These are phyloP conservation scores for Iberis pinnata DNA, from an alignment of 345 rosid species.

Conservation along the genomic window DNA sequence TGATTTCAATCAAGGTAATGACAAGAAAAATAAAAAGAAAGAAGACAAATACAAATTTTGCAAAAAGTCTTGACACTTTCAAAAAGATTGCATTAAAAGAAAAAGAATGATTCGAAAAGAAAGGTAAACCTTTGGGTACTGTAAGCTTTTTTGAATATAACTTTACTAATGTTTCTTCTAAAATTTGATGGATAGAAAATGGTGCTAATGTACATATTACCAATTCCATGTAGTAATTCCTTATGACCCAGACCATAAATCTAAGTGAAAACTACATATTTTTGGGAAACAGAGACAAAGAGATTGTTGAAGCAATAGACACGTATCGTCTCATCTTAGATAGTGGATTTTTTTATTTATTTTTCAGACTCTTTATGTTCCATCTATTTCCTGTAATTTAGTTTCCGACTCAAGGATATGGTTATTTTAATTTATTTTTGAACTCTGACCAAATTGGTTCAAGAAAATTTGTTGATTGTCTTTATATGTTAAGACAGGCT, in stretches of 20 bases:
- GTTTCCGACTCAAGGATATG: constrained; percentile 5
- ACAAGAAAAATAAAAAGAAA: background rate
- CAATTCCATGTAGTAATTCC: background rate
- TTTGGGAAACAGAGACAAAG: background rate
- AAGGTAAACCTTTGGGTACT: background rate
- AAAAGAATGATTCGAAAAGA: too few relatives aligned
- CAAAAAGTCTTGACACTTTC: background rate
- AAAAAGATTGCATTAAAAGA: background rate
- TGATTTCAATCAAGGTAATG: background rate
- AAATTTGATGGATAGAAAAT: background rate
- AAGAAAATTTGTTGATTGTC: background rate
- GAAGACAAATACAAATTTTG: background rate
- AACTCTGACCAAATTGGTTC: background rate
- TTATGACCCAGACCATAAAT: background rate
- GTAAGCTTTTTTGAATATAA: background rate
- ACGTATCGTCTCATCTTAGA: background rate
- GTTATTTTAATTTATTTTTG: background rate
- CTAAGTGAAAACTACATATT: background rate
- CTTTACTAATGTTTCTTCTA: background rate
- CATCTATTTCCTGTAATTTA: constrained; percentile 4
- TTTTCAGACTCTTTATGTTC: background rate
- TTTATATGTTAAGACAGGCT: background rate
- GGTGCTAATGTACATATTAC: background rate
- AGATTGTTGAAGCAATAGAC: background rate
- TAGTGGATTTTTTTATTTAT: constrained; percentile 10